A percentile compares a stretch with the other conserved stretches of the same genome.
Conservation (phyloP, 371 early-diverging fungal genomes). For the Neoconidiobolus thromboides region DNA sequence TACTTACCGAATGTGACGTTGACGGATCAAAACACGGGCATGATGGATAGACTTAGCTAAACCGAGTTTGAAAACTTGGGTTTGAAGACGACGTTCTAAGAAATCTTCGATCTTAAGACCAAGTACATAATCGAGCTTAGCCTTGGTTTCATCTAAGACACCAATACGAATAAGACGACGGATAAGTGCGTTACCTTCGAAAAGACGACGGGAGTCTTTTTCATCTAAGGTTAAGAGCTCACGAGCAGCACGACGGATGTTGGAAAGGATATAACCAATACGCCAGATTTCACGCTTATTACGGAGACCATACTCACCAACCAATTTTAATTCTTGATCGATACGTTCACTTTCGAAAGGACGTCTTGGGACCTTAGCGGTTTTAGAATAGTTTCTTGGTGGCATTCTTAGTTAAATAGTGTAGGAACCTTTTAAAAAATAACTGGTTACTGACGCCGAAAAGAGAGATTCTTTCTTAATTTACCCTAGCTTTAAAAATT, state of each 20-base stretch:
- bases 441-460: not conserved
- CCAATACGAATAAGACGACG: slow-evolving; percentile 96
- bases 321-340: slow-evolving; percentile 96
- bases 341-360: slow-evolving; percentile 98
- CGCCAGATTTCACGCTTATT: slow-evolving; percentile 99
- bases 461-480: not conserved
- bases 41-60: slow-evolving; percentile 99
- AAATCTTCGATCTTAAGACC: slow-evolving; percentile 97
- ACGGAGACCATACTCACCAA: slow-evolving; percentile 97
- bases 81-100: slow-evolving; percentile 99
- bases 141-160: slow-evolving; percentile 92
- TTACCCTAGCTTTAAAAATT: not conserved
- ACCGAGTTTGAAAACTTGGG: slow-evolving; percentile 97
- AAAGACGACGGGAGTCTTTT: slow-evolving; percentile 96
- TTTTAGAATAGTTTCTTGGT: slow-evolving; percentile 45
- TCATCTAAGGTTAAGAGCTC: slow-evolving; percentile 95
- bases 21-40: slow-evolving; percentile 97
- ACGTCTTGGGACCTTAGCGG: slow-evolving; percentile 96
- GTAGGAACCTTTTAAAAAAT: not conserved
- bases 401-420: not conserved
- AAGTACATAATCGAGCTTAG: slow-evolving; percentile 98
- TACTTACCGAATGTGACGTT: slow-evolving; percentile 83
- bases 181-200: slow-evolving; percentile 98
- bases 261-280: slow-evolving; percentile 89
- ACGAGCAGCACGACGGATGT: slow-evolving; percentile 99